These are phyloP conservation scores for Tetracentron sinense DNA, from an alignment of 164 flowering plant genomes.

Conservation along the genomic window DNA sequence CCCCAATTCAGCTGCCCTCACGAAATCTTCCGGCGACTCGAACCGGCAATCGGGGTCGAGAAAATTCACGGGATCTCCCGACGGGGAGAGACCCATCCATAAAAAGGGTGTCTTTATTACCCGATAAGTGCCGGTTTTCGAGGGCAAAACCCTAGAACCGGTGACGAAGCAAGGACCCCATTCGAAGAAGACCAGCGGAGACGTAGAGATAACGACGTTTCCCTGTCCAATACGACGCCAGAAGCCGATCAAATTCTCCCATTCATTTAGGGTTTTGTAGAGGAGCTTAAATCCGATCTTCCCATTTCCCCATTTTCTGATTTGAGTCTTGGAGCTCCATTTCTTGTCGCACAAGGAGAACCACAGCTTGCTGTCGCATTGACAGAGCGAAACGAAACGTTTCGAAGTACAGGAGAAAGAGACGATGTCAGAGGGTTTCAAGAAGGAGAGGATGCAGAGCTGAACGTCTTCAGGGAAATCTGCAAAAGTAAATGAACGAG, in stretches of 20 bases:
- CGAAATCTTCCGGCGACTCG: conserved; percentile 26
- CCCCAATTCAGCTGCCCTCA: conserved; percentile 21
- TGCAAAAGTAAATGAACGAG: conserved; percentile 29
- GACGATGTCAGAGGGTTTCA: conserved; percentile 52
- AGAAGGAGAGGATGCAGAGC: conserved; percentile 72
- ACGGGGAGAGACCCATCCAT: conserved; percentile 50
- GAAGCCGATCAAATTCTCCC: conserved; percentile 77
- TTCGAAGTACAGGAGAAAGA: conserved; percentile 69
- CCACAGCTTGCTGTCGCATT: conserved; percentile 55
- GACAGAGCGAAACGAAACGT: conserved; percentile 43
- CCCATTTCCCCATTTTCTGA: conserved; percentile 61
- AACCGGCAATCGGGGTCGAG: conserved; percentile 43
- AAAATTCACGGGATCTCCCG: conserved; percentile 44
- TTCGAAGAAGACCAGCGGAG: conserved; percentile 70
- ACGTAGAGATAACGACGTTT: conserved; percentile 11
- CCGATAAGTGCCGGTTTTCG: conserved; percentile 31
- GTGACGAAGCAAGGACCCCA: conserved; percentile 64
- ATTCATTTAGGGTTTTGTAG: conserved; percentile 50
- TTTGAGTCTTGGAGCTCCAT: conserved; percentile 67
- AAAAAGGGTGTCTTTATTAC: conserved; percentile 68
- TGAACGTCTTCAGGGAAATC: conserved; percentile 90
- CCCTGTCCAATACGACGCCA: conserved; percentile 61
- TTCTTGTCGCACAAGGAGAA: conserved; percentile 60
- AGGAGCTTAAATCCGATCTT: conserved; percentile 43
- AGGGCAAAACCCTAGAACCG: conserved; percentile 62